Conservation (phyloP, 257 asterid genomes). For the Scutellaria minor region DNA sequence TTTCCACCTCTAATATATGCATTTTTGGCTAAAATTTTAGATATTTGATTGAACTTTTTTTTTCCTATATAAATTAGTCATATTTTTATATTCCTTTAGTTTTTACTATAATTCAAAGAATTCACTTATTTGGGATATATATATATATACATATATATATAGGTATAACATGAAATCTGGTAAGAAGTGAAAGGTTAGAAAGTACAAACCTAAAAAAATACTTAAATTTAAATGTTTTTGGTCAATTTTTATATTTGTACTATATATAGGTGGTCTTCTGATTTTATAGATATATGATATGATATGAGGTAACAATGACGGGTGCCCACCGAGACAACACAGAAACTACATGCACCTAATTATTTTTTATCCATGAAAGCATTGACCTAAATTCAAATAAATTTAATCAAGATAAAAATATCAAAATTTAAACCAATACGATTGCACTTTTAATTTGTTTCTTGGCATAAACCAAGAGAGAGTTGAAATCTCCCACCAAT, state of each 20-base stretch:
- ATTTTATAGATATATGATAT: neutral
- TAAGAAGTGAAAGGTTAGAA: no score
- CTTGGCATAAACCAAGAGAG: conserved; percentile 10
- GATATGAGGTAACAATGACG: neutral
- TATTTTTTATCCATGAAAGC: neutral
- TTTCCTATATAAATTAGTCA: no score
- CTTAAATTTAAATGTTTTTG: neutral
- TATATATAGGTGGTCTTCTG: conserved; percentile 7
- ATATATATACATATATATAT: no score
- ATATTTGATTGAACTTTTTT: no score
- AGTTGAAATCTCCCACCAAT: no score
- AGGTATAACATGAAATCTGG: no score
- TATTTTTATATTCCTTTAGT: no score
- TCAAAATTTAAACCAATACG: neutral
- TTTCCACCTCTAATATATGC: no score
- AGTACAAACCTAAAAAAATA: neutral
- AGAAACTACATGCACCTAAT: conserved; percentile 28
- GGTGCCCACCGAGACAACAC: conserved; percentile 32
- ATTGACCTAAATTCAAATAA: conserved; percentile 29
- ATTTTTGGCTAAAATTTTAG: no score
- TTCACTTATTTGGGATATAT: no score
- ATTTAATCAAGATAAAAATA: conserved; percentile 15
- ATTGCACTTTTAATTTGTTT: neutral
- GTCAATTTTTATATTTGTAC: conserved; percentile 14
- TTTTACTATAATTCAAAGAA: no score